These are phyloP conservation scores for Xylariaceae sp. DNA, from an alignment of 2,329 filamentous ascomycete genomes.

Conservation along the genomic window DNA sequence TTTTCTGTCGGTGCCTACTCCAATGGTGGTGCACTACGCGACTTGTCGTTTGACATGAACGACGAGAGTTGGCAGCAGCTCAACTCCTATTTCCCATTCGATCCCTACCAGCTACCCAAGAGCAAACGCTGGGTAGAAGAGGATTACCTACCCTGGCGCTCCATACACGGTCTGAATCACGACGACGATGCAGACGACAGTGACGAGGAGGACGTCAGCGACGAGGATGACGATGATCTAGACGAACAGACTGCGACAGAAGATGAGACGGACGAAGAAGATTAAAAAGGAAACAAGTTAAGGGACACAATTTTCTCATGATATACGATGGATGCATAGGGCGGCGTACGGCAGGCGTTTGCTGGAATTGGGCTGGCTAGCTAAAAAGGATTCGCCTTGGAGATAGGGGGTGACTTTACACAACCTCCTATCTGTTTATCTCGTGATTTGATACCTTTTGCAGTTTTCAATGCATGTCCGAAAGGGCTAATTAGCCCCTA, in stretches of 20 bases:
- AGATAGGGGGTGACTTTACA: background rate
- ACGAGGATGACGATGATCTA: constrained; percentile 38
- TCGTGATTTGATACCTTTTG: background rate
- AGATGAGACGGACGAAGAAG: constrained; percentile 42
- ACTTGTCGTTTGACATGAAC: constrained; percentile 47
- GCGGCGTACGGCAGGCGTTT: constrained; percentile 19
- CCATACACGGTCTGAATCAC: constrained; percentile 62
- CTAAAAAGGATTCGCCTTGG: constrained; percentile 10
- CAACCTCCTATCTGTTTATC: background rate
- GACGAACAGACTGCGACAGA: constrained; percentile 50
- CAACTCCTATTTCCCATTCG: constrained; percentile 94
- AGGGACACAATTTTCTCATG: constrained; percentile 2
- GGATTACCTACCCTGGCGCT: constrained; percentile 77
- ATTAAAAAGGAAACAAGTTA: constrained; percentile 23
- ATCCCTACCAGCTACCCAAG: constrained; percentile 84
- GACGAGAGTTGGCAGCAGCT: constrained; percentile 79
- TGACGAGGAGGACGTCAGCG: constrained; percentile 46
- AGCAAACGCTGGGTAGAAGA: constrained; percentile 84
- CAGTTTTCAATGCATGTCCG: background rate
- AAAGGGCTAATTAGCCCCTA: no score
- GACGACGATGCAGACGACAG: constrained; percentile 52
- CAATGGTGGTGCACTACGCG: constrained; percentile 50
- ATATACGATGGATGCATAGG: constrained; percentile 23
- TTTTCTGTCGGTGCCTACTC: constrained; percentile 56
- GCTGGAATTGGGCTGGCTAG: constrained; percentile 10